phyloP scores from a whole-genome alignment of 768 basidiomycete species.

The Crassisporium funariophilum region DNA sequence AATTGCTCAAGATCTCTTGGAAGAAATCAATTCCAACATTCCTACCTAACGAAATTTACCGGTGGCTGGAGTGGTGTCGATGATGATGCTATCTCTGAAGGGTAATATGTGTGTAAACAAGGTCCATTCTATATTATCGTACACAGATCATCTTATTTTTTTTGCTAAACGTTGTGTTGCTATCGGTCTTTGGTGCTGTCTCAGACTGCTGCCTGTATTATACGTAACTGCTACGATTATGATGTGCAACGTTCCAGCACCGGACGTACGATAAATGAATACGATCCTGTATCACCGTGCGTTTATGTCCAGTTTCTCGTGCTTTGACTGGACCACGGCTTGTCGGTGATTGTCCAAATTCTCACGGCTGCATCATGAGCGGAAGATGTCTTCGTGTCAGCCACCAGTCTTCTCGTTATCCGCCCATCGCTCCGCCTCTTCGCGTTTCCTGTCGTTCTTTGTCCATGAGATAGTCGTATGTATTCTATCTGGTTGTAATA shows the following conservation, averaged over 20 bases:
- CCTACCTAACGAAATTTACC: constrained; percentile 34
- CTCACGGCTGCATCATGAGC: constrained; percentile 13
- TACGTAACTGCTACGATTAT: constrained; percentile 16
- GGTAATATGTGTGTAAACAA: constrained; percentile 4
- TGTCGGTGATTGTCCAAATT: constrained; percentile 2
- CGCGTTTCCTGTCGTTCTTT: constrained; percentile 10
- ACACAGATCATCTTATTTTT: constrained; percentile 4
- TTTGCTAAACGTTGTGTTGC: constrained; percentile 4
- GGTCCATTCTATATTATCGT: constrained; percentile 4
- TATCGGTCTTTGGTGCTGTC: constrained; percentile 13
- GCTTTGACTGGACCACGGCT: background rate
- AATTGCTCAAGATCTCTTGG: constrained; percentile 69
- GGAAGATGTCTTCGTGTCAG: constrained; percentile 16
- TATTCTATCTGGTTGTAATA: too few relatives aligned
- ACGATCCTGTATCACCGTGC: constrained; percentile 1
- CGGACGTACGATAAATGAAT: background rate
- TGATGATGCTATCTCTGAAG: constrained; percentile 4
- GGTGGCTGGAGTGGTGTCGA: background rate
- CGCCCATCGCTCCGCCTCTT: constrained; percentile 8
- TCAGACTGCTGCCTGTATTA: constrained; percentile 20
- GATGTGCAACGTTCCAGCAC: background rate
- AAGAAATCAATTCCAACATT: constrained; percentile 53
- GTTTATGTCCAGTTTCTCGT: constrained; percentile 4
- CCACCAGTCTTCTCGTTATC: too few relatives aligned
- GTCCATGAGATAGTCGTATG: constrained; percentile 22